A percentile compares a stretch with the other conserved stretches of the same genome.
Evolutionary conservation across 306 rosid species (phyloP).

Genomic region (Lathyrus tuberosus): DNA sequence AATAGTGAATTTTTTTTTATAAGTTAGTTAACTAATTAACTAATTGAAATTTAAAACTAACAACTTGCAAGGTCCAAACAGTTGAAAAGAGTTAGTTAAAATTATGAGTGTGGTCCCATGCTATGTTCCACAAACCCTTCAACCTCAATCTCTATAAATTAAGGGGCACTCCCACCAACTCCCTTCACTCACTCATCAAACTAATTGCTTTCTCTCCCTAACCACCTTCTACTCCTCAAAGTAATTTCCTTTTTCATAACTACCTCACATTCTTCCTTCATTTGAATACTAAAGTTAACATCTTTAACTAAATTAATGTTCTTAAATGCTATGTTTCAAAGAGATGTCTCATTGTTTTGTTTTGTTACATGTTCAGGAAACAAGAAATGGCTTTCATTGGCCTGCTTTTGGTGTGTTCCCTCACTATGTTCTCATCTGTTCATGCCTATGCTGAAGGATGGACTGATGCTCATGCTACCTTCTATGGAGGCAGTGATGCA

Average conservation of each 20-base stretch:
- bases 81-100: constrained; percentile 41
- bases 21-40: no score
- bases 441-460: constrained; percentile 73
- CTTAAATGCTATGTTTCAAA: not conserved
- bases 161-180: constrained; percentile 19
- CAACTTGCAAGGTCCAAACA: constrained; percentile 46
- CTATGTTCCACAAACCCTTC: constrained; percentile 15
- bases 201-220: constrained; percentile 7
- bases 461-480: constrained; percentile 89
- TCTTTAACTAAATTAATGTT: constrained; percentile 11
- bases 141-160: constrained; percentile 52
- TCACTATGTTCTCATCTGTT: constrained; percentile 55
- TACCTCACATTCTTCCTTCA: constrained; percentile 5
- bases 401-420: constrained; percentile 55
- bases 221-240: not conserved
- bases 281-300: not conserved
- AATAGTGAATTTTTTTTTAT: no score
- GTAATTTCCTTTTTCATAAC: constrained; percentile 36
- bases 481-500: constrained; percentile 97
- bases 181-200: constrained; percentile 53
- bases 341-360: constrained; percentile 33
- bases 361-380: constrained; percentile 55
- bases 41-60: not conserved
- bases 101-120: constrained; percentile 37
- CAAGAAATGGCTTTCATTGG: constrained; percentile 70